These are phyloP conservation scores for Anthostomella pinea DNA, from an alignment of 2,329 filamentous ascomycete genomes.

Conservation along the genomic window DNA sequence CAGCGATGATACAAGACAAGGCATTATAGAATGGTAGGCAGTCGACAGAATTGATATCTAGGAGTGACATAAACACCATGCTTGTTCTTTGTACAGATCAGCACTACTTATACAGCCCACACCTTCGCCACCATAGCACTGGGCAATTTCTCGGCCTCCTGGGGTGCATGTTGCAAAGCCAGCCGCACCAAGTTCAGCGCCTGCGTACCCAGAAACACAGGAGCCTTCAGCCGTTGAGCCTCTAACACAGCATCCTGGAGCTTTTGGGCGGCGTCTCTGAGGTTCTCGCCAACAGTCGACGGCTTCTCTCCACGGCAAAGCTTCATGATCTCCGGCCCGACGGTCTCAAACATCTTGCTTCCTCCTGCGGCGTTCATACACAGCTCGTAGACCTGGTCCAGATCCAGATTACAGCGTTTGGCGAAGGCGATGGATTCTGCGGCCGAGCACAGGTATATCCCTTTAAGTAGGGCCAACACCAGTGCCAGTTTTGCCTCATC, in stretches of 20 bases:
- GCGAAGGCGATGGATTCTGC: slow-evolving; percentile 44
- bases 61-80: too few species aligned
- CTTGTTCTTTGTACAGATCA: too few species aligned
- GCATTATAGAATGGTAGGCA: too few species aligned
- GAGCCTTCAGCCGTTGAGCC: slow-evolving; percentile 40
- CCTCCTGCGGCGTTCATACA: slow-evolving; percentile 46
- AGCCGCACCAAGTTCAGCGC: slow-evolving; percentile 37
- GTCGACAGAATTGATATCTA: too few species aligned
- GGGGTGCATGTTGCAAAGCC: slow-evolving; percentile 23
- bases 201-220: slow-evolving; percentile 39
- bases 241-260: slow-evolving; percentile 40
- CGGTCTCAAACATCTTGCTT: slow-evolving; percentile 36
- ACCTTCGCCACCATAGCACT: slow-evolving; percentile 25
- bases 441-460: slow-evolving; percentile 42
- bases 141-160: slow-evolving; percentile 17
- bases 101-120: slow-evolving; percentile 24
- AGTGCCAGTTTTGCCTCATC: slow-evolving; percentile 37
- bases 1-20: too few species aligned
- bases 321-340: slow-evolving; percentile 39
- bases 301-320: slow-evolving; percentile 28
- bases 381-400: slow-evolving; percentile 44
- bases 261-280: slow-evolving; percentile 29
- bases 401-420: slow-evolving; percentile 38
- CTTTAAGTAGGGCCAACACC: slow-evolving; percentile 39
- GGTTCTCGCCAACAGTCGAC: slow-evolving; percentile 18